A percentile compares a stretch with the other conserved stretches of the same genome.
phyloP scores from a whole-genome alignment of 805 yeast genomes.

The Lipomyces kockii region DNA sequence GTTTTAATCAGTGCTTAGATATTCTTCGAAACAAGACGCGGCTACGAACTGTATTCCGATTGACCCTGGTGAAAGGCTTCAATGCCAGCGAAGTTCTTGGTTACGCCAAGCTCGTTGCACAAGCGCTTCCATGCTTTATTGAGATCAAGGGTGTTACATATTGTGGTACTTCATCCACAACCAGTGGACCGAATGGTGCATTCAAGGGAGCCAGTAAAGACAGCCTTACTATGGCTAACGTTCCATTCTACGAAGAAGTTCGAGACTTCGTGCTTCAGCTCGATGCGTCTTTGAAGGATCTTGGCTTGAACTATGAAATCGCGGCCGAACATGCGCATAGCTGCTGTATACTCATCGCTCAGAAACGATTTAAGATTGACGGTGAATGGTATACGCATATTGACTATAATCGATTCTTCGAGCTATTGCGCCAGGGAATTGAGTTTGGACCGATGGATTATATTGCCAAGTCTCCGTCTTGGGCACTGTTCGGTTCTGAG shows the following conservation, averaged over 20 bases:
- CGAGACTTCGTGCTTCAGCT: conserved; percentile 70
- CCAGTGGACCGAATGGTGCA: conserved; percentile 52
- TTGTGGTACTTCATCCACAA: conserved; percentile 91
- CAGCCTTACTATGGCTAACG: conserved; percentile 86
- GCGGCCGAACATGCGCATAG: conserved; percentile 97
- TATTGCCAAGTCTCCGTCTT: conserved; percentile 76
- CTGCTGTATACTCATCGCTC: conserved; percentile 87
- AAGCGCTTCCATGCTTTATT: conserved; percentile 82
- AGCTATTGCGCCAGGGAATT: conserved; percentile 65
- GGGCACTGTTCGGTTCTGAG: conserved; percentile 89
- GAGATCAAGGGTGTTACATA: conserved; percentile 95
- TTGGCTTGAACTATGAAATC: conserved; percentile 75
- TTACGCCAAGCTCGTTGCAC: conserved; percentile 83
- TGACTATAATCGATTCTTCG: conserved; percentile 76
- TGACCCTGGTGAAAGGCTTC: conserved; percentile 90
- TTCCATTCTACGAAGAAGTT: conserved; percentile 93
- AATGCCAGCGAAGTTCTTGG: conserved; percentile 79
- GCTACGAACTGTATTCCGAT: conserved; percentile 88
- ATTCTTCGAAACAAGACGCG: conserved; percentile 68
- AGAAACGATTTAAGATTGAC: conserved; percentile 67
- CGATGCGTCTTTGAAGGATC: conserved; percentile 60
- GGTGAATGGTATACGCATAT: conserved; percentile 89
- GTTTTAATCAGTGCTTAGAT: conserved; percentile 79
- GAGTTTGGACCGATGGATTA: conserved; percentile 81
- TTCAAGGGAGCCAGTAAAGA: conserved; percentile 27